Evolutionary conservation across 2,329 filamentous ascomycete genomes (phyloP).

Genomic region (Polytolypa hystricis): DNA sequence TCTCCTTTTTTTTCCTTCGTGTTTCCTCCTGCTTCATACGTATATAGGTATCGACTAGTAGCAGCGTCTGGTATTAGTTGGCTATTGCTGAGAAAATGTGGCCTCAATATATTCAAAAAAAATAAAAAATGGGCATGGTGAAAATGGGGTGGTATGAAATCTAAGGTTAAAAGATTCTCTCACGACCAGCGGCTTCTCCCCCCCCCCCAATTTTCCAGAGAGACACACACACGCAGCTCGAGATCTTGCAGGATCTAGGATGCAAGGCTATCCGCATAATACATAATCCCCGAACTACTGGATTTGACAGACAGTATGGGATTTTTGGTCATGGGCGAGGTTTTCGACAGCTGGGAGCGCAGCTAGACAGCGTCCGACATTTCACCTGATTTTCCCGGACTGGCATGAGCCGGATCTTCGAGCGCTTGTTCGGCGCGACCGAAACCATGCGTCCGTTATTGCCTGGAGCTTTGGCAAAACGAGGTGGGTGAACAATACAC

Average conservation of each 20-base stretch:
- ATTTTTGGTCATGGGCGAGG: slow-evolving; percentile 43
- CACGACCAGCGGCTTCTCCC: too few relatives aligned
- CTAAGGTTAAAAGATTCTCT: too few relatives aligned
- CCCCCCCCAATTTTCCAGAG: too few relatives aligned
- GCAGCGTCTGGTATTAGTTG: too few relatives aligned
- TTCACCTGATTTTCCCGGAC: slow-evolving; percentile 41
- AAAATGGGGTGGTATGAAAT: too few relatives aligned
- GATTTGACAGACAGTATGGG: slow-evolving; percentile 41
- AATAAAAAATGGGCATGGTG: too few relatives aligned
- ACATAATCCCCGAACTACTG: slow-evolving; percentile 43
- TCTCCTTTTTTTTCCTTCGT: too few relatives aligned
- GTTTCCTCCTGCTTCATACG: too few relatives aligned
- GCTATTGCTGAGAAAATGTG: too few relatives aligned
- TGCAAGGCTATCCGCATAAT: slow-evolving; percentile 41
- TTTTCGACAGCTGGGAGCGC: slow-evolving; percentile 43
- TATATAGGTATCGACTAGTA: too few relatives aligned
- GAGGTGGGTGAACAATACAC: slow-evolving; percentile 36
- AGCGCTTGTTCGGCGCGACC: slow-evolving; percentile 41
- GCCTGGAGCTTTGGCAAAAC: slow-evolving; percentile 47
- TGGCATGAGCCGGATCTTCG: slow-evolving; percentile 46
- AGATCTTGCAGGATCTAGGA: slow-evolving; percentile 41
- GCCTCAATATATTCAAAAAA: too few relatives aligned
- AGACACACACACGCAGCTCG: too few relatives aligned
- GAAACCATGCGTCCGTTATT: slow-evolving; percentile 45
- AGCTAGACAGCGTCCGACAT: slow-evolving; percentile 40